Evolutionary conservation across 306 rosid species (phyloP), one percentile per base, ranked within the genome.

Genomic region (Casuarina cunninghamiana): DNA sequence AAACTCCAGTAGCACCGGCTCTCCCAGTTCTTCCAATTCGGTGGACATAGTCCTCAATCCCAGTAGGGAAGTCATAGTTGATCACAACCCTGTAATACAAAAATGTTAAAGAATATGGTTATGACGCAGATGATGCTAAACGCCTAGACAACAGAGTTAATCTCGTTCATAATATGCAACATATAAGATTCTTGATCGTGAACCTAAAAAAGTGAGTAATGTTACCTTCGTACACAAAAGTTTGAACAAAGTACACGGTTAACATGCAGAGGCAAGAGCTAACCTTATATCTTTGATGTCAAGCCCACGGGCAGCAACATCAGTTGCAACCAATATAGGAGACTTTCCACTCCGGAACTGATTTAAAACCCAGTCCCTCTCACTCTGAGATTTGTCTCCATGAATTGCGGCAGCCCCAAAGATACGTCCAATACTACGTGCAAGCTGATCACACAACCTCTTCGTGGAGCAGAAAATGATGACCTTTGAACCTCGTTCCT

Each of bases 241-340:
- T 13, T 60, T 54, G 26, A 77, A 65, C 44, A 16, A 26, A 3
- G 49, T 61, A 70, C 16, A 50, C 32, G 58, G 43, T 42, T 49
- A 10, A 55, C 54, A 58, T 32, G 72, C 16, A 65, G 53, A 55
- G 53, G 69, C 42, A 15, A 13, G 45, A 66, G 63, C 90, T 51
- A 77, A 93, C 99, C 99, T 96, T 88, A 96, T 96, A 81, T 93
- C 99, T 85, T 96, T 96, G 85, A 96, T 90, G 82, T 96, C 99
- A 83, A 96, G 99, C 53, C 99, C 99, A 17, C 99, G 96, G 32
- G 99, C 99, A 83, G 99, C 99, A 85, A 96, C 99, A 66, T 96
- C 99, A 4, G 99, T 96, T 46, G 99, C 99, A 78, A 96, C 99
- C 77, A 96, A 82, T 75, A 96, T 76, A 10, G 99, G 99, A 38